Evolutionary conservation across 257 asterid species (phyloP).

Genomic region (Nicotiana paniculata): DNA sequence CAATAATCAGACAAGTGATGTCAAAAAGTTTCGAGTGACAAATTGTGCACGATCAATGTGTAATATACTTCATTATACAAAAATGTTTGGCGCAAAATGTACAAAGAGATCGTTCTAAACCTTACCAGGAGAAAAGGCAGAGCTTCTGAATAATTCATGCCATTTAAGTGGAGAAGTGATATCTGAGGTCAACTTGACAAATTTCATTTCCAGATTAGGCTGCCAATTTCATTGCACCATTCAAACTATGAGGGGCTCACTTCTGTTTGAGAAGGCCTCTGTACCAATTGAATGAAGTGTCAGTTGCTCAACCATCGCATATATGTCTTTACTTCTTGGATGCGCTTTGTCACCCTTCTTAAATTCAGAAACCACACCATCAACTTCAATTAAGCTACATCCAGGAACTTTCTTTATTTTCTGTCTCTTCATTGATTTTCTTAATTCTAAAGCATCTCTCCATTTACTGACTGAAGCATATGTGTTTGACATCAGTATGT

Average conservation of each 20-base stretch:
- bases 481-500: slow-evolving; percentile 31
- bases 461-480: slow-evolving; percentile 30
- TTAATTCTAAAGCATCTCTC: slow-evolving; percentile 15
- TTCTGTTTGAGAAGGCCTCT: neutral
- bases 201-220: neutral
- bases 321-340: slow-evolving; percentile 19
- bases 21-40: neutral
- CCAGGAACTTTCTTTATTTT: slow-evolving; percentile 33
- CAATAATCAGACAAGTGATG: neutral
- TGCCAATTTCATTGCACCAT: neutral
- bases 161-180: neutral
- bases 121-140: neutral
- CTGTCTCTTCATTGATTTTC: slow-evolving; percentile 22
- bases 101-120: neutral
- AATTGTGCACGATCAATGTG: neutral
- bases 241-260: neutral
- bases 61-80: neutral
- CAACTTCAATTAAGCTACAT: slow-evolving; percentile 38
- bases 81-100: neutral
- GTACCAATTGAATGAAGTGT: slow-evolving; percentile 9
- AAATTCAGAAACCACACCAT: slow-evolving; percentile 30
- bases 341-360: slow-evolving; percentile 25
- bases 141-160: neutral
- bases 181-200: neutral
- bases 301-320: slow-evolving; percentile 5